Evolutionary conservation across 768 basidiomycete genomes (phyloP).

Genomic region (Pleurotus djamor): DNA sequence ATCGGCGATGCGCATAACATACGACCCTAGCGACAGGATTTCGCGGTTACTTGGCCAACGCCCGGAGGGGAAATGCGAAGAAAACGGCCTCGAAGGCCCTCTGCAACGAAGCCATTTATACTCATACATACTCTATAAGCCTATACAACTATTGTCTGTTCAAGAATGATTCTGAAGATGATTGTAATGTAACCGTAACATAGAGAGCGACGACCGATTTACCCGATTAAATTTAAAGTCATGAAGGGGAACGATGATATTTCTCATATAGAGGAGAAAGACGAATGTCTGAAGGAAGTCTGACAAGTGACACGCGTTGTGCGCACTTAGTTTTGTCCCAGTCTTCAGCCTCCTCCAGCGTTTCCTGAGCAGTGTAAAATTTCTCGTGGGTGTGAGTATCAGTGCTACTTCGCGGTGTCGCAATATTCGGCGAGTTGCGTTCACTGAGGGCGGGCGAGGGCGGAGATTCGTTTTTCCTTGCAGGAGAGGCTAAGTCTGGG

Average conservation of each 20-base stretch:
- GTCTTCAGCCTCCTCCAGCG: conserved; percentile 72
- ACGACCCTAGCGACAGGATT: conserved; percentile 5
- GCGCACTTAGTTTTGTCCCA: conserved; percentile 87
- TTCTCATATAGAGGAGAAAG: conserved; percentile 27
- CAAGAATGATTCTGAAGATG: neutral
- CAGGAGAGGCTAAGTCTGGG: conserved; percentile 18
- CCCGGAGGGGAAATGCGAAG: neutral
- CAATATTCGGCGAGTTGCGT: neutral
- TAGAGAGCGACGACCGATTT: neutral
- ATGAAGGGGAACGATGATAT: conserved; percentile 11
- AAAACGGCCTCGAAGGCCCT: neutral
- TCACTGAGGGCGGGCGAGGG: conserved; percentile 3
- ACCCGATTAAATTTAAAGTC: neutral
- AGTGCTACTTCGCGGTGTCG: conserved; percentile 8
- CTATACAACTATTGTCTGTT: too few relatives aligned
- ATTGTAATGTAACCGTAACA: neutral
- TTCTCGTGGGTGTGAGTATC: conserved; percentile 16
- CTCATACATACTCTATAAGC: too few relatives aligned
- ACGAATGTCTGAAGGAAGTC: conserved; percentile 56
- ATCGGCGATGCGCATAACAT: neutral
- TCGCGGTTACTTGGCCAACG: neutral
- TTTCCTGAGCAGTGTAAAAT: conserved; percentile 44
- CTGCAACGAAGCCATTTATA: too few relatives aligned
- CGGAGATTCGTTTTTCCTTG: neutral
- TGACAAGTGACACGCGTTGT: conserved; percentile 81